phyloP scores from a whole-genome alignment of 768 basidiomycete genomes.

The Termitomyces sp. region DNA sequence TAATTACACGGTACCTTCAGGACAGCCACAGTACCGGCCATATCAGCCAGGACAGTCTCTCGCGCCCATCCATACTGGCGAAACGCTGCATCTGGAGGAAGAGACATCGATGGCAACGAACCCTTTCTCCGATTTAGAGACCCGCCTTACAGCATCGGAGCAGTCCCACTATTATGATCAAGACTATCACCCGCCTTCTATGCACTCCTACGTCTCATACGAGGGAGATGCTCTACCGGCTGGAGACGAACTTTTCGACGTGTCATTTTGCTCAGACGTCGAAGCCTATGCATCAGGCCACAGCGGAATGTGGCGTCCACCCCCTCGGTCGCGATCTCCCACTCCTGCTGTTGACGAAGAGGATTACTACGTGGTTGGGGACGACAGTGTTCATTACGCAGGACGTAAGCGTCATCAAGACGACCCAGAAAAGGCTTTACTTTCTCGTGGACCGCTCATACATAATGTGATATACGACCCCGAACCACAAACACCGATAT shows the following conservation, averaged over 20 bases:
- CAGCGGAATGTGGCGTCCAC: slow-evolving; percentile 34
- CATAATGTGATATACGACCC: slow-evolving; percentile 33
- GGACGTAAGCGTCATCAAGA: slow-evolving; percentile 25
- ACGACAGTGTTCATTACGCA: slow-evolving; percentile 52
- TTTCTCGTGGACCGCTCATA: slow-evolving; percentile 20
- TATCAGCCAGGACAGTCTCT: slow-evolving; percentile 61
- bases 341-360: slow-evolving; percentile 73
- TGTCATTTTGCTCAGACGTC: slow-evolving; percentile 59
- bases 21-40: slow-evolving; percentile 27
- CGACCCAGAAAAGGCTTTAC: slow-evolving; percentile 36
- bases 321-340: slow-evolving; percentile 67
- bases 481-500: slow-evolving; percentile 36
- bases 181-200: slow-evolving; percentile 27
- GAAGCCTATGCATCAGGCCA: slow-evolving; percentile 68
- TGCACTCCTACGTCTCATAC: slow-evolving; percentile 27
- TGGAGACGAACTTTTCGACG: slow-evolving; percentile 28
- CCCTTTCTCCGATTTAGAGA: slow-evolving; percentile 19
- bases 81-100: slow-evolving; percentile 51
- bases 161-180: slow-evolving; percentile 31
- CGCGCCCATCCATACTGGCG: slow-evolving; percentile 59
- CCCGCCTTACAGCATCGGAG: not conserved
- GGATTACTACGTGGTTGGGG: slow-evolving; percentile 55
- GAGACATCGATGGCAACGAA: slow-evolving; percentile 16
- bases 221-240: slow-evolving; percentile 26
- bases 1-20: not conserved